Percentiles rank a stretch among this genome's conserved stretches.
Evolutionary conservation across 2,329 filamentous ascomycete species (phyloP).

Genomic region (Ophiobolus disseminans): DNA sequence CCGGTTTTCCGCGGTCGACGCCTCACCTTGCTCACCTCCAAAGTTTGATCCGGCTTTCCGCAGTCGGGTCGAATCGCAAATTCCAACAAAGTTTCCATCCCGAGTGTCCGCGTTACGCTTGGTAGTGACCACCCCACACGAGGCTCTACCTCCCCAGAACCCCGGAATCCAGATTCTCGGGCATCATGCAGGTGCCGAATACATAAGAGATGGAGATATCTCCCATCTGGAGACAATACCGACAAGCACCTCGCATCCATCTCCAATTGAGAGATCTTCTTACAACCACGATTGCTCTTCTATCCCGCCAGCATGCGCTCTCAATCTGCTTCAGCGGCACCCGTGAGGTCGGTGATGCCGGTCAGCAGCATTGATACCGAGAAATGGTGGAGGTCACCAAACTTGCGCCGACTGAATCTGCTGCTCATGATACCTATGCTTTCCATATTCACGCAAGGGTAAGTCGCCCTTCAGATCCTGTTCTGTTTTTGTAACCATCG

Average conservation of each 20-base stretch:
- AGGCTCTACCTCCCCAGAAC: background rate
- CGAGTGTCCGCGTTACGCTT: too few relatives aligned
- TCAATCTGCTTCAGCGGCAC: background rate
- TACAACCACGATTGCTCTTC: background rate
- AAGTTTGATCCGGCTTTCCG: background rate
- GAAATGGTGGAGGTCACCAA: background rate
- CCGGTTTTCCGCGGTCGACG: background rate
- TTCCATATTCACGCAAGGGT: constrained; percentile 1
- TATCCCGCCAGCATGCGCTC: background rate
- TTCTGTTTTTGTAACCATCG: background rate
- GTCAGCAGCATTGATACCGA: background rate
- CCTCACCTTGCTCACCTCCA: background rate
- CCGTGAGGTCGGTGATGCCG: background rate
- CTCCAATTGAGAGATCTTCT: background rate
- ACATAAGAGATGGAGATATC: background rate
- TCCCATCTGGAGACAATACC: background rate
- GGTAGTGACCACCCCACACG: background rate
- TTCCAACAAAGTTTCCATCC: too few relatives aligned
- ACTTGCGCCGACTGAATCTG: background rate
- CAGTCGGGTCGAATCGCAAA: too few relatives aligned
- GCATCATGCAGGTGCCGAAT: background rate
- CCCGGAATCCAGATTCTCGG: background rate
- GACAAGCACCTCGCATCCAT: background rate
- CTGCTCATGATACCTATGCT: constrained; percentile 1
- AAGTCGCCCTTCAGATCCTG: background rate